These are phyloP conservation scores for Ceratocystis alfenasii DNA, from an alignment of 2,329 filamentous ascomycete genomes.

Conservation along the genomic window DNA sequence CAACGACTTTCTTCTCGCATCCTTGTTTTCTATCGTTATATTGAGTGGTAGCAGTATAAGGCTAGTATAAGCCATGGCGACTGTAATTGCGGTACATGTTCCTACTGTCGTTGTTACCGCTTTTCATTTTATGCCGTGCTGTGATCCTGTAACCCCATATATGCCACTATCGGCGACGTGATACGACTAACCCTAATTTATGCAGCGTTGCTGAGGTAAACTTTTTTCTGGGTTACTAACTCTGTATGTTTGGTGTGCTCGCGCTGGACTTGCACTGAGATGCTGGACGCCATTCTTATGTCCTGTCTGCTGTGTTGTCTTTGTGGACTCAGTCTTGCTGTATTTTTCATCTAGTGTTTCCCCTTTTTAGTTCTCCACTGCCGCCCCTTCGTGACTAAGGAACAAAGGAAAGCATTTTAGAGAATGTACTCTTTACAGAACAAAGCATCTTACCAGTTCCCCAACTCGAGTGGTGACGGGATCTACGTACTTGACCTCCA, in stretches of 20 bases:
- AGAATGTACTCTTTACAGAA: slow-evolving; percentile 21
- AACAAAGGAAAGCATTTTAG: neutral
- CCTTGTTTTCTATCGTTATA: too few species aligned
- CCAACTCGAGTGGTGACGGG: slow-evolving; percentile 20
- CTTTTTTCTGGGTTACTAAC: neutral
- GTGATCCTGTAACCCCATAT: too few species aligned
- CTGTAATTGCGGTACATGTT: too few species aligned
- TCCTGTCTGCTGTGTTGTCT: neutral
- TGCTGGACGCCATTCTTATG: neutral
- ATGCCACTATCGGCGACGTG: too few species aligned
- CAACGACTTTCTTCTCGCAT: too few species aligned
- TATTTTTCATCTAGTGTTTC: neutral
- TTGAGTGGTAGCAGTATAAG: too few species aligned
- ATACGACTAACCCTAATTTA: too few species aligned
- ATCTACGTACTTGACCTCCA: slow-evolving; percentile 21
- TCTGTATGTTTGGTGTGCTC: too few species aligned
- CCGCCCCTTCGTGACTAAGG: neutral
- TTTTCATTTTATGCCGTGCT: too few species aligned
- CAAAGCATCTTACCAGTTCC: slow-evolving; percentile 19
- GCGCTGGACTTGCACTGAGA: too few species aligned
- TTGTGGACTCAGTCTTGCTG: neutral
- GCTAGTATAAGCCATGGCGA: too few species aligned
- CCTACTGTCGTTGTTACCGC: too few species aligned
- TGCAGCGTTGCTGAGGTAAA: neutral
- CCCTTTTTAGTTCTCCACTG: neutral